phyloP scores from a whole-genome alignment of 768 basidiomycete species.

The Tubosaeta brunneosetosa region DNA sequence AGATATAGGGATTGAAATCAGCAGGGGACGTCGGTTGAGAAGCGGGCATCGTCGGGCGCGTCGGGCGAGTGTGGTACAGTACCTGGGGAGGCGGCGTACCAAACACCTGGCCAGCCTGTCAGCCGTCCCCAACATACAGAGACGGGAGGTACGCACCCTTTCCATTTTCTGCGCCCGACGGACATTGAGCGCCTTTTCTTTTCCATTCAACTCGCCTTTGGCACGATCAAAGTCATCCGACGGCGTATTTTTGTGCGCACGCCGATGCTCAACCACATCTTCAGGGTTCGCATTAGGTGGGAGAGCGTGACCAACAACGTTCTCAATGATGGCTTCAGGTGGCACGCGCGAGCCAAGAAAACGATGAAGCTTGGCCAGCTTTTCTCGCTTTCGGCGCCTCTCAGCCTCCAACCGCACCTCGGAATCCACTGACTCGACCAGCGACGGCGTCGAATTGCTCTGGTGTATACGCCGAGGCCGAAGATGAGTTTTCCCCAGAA shows the following conservation, averaged over 20 bases:
- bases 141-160: constrained; percentile 45
- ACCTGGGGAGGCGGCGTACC: constrained; percentile 76
- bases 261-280: constrained; percentile 39
- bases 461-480: constrained; percentile 22
- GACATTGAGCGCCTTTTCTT: constrained; percentile 77
- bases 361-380: constrained; percentile 76
- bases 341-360: constrained; percentile 83
- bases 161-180: constrained; percentile 84
- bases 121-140: background rate
- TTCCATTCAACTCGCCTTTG: constrained; percentile 65
- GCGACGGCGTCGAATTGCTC: constrained; percentile 42
- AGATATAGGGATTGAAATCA: constrained; percentile 13
- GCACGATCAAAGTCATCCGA: constrained; percentile 55
- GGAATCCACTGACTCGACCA: constrained; percentile 45
- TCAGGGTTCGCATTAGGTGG: constrained; percentile 28
- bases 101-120: constrained; percentile 53
- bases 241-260: constrained; percentile 45
- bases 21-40: constrained; percentile 25
- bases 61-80: constrained; percentile 66
- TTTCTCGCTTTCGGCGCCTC: constrained; percentile 65
- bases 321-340: constrained; percentile 57
- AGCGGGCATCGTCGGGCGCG: constrained; percentile 32
- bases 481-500: constrained; percentile 24
- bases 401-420: constrained; percentile 59
- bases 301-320: constrained; percentile 29